phyloP scores from a whole-genome alignment of 768 basidiomycete species.

The Multifurca ochricompacta region DNA sequence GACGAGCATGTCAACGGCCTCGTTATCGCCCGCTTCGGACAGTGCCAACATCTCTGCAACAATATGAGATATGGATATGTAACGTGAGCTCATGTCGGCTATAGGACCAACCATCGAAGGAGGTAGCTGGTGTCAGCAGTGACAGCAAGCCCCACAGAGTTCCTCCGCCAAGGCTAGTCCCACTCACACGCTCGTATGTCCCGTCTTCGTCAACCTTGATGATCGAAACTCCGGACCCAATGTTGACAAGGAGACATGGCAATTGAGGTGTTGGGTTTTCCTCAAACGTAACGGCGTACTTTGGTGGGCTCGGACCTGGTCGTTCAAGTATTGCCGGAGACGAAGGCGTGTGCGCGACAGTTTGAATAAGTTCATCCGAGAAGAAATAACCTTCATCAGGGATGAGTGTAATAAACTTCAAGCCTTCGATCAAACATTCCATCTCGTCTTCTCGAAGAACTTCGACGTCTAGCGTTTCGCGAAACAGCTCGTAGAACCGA shows the following conservation, averaged over 20 bases:
- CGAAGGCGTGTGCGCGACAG: conserved; percentile 34
- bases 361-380: conserved; percentile 91
- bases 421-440: conserved; percentile 94
- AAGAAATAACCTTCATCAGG: conserved; percentile 98
- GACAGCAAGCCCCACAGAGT: conserved; percentile 96
- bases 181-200: conserved; percentile 90
- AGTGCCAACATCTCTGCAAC: conserved; percentile 86
- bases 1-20: conserved; percentile 94
- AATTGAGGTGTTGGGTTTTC: conserved; percentile 77
- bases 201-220: conserved; percentile 97
- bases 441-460: conserved; percentile 94
- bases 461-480: conserved; percentile 67
- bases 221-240: conserved; percentile 95
- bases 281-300: conserved; percentile 84
- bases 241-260: conserved; percentile 95
- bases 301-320: conserved; percentile 86
- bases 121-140: conserved; percentile 87
- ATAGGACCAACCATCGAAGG: conserved; percentile 84
- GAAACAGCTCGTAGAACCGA: conserved; percentile 82
- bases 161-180: conserved; percentile 94
- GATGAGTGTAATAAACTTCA: conserved; percentile 93
- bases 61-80: conserved; percentile 9
- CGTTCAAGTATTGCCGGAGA: conserved; percentile 47
- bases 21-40: conserved; percentile 91
- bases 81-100: neutral